Percentiles rank a stretch among this genome's conserved stretches.
Evolutionary conservation across 139 green algal genomes (phyloP).

Genomic region (Volvox reticuliferus): DNA sequence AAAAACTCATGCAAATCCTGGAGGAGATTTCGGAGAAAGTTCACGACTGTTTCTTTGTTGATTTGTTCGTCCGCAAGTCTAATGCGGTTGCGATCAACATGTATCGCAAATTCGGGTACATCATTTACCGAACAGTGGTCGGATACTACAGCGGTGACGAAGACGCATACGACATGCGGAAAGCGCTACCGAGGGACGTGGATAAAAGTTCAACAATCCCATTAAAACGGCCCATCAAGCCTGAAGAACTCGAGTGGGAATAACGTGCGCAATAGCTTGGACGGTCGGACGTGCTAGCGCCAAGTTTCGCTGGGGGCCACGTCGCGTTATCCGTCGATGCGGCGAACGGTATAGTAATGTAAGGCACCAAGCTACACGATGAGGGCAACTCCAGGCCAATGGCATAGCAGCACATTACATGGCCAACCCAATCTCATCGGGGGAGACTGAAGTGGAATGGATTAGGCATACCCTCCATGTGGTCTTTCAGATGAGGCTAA

Average conservation of each 20-base stretch:
- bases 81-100: slow-evolving; percentile 95
- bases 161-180: slow-evolving; percentile 98
- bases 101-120: slow-evolving; percentile 97
- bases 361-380: too few species aligned
- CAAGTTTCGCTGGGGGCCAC: too few species aligned
- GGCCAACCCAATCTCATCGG: too few species aligned
- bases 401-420: too few species aligned
- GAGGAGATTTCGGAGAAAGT: slow-evolving; percentile 88
- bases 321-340: too few species aligned
- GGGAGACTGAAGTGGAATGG: too few species aligned
- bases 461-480: too few species aligned
- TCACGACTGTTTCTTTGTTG: slow-evolving; percentile 96
- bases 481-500: too few species aligned
- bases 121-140: slow-evolving; percentile 86
- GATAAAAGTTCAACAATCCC: slow-evolving; percentile 85
- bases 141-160: slow-evolving; percentile 95
- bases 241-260: slow-evolving; percentile 91
- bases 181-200: slow-evolving; percentile 94
- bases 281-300: too few species aligned
- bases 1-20: slow-evolving; percentile 92
- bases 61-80: slow-evolving; percentile 97
- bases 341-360: too few species aligned
- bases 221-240: slow-evolving; percentile 74
- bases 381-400: too few species aligned
- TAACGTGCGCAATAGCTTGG: slow-evolving; percentile 40